phyloP scores from a whole-genome alignment of 495 filamentous ascomycete species.

The Penicillium cosmopolitanum region DNA sequence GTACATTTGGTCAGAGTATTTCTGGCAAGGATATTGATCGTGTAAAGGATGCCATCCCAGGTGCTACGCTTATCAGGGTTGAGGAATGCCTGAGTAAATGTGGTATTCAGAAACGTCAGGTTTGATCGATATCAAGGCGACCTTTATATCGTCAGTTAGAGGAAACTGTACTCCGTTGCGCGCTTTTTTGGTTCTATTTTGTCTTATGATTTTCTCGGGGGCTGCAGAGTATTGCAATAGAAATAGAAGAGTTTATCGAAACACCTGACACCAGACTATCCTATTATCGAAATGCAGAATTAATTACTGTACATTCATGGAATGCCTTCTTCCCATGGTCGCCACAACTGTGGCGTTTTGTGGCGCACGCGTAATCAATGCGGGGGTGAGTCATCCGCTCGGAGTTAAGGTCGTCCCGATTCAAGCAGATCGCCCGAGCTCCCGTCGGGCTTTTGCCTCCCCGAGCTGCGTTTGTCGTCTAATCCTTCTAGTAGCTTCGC shows the following conservation, averaged over 20 bases:
- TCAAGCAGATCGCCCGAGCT: not conserved
- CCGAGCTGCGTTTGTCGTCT: conserved; percentile 8
- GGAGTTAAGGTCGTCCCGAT: conserved; percentile 9
- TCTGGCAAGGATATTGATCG: conserved; percentile 32
- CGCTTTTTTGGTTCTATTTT: not conserved
- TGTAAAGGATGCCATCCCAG: conserved; percentile 25
- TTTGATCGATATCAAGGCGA: not conserved
- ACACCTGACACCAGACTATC: no score
- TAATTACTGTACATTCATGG: no score
- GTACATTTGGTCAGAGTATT: conserved; percentile 29
- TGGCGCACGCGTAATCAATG: conserved; percentile 3
- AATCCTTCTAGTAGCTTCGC: conserved; percentile 16
- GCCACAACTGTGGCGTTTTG: conserved; percentile 13
- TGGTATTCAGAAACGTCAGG: conserved; percentile 20
- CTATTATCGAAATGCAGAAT: no score
- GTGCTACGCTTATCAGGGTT: conserved; percentile 21
- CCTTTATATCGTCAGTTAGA: no score
- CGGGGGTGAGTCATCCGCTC: conserved; percentile 14
- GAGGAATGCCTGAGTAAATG: conserved; percentile 35
- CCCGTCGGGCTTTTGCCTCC: conserved; percentile 14
- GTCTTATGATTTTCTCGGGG: not conserved
- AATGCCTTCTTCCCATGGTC: not conserved
- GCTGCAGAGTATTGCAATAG: no score
- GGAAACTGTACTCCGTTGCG: not conserved
- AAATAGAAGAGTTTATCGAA: no score